Evolutionary conservation across 306 rosid genomes (phyloP).

Genomic region (Vachellia pachyceras): DNA sequence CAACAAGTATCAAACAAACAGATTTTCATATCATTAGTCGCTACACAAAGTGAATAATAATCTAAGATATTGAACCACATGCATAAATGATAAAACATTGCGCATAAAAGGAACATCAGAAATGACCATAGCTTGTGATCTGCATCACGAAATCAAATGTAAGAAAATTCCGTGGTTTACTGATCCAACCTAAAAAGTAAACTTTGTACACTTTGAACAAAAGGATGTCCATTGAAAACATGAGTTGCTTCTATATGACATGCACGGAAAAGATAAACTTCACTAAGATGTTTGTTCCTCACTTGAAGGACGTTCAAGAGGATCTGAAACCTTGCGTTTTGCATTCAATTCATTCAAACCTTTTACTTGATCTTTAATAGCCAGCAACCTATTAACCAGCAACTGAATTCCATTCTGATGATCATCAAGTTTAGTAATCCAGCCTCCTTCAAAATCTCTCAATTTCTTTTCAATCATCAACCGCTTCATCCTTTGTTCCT

Average conservation of each 20-base stretch:
- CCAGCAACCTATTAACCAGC: constrained; percentile 52
- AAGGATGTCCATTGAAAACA: constrained; percentile 4
- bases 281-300: constrained; percentile 46
- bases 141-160: constrained; percentile 13
- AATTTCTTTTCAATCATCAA: constrained; percentile 51
- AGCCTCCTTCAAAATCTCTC: constrained; percentile 60
- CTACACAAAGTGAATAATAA: background rate
- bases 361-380: constrained; percentile 54
- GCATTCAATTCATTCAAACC: constrained; percentile 51
- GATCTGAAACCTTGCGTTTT: constrained; percentile 44
- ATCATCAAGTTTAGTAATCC: constrained; percentile 48
- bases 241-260: background rate
- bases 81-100: background rate
- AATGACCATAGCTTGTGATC: constrained; percentile 35
- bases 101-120: constrained; percentile 12
- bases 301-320: constrained; percentile 48
- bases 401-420: constrained; percentile 45
- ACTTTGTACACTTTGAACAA: constrained; percentile 35
- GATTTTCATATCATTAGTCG: background rate
- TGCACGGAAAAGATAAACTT: constrained; percentile 34
- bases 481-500: constrained; percentile 66
- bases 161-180: constrained; percentile 28
- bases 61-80: background rate
- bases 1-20: constrained; percentile 21
- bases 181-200: constrained; percentile 21